Percentiles rank a stretch among this genome's conserved stretches.
Conservation (phyloP, 2,329 filamentous ascomycete species). For the Fusarium irregulare region DNA sequence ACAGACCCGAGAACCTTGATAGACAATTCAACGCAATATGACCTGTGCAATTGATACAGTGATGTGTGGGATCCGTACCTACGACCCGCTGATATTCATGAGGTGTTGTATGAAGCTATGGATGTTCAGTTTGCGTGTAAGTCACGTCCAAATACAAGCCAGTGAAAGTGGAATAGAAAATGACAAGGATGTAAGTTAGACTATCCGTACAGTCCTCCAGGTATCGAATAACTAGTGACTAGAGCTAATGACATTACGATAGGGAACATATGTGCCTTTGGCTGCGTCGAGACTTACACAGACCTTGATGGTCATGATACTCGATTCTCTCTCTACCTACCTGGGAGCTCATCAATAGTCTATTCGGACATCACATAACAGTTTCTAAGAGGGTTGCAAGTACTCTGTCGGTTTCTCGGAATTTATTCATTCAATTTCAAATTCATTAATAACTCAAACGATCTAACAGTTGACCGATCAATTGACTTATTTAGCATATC, state of each 20-base stretch:
- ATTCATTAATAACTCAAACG: not conserved
- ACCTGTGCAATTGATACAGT: constrained; percentile 23
- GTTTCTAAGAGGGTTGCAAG: not conserved
- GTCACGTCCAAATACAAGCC: too few species aligned
- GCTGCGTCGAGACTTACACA: not conserved
- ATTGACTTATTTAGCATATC: not conserved
- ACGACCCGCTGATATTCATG: constrained; percentile 6
- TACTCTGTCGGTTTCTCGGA: not conserved
- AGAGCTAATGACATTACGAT: not conserved
- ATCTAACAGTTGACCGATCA: not conserved
- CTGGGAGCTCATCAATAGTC: not conserved
- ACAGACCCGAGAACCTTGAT: constrained; percentile 32
- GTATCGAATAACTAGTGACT: not conserved
- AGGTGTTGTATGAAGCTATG: not conserved
- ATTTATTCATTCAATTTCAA: not conserved
- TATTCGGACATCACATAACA: not conserved
- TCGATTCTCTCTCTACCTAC: not conserved
- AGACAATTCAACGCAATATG: not conserved
- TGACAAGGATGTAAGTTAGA: not conserved
- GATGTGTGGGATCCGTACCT: constrained; percentile 6
- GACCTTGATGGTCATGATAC: constrained; percentile 10
- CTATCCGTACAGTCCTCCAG: not conserved
- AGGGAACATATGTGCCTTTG: not conserved
- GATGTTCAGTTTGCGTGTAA: not conserved
- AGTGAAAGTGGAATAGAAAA: not conserved